Percentiles rank a stretch among this genome's conserved stretches.
Evolutionary conservation across 1,284 basidiomycete genomes (phyloP).

Genomic region (Xerocomus amazonicus): DNA sequence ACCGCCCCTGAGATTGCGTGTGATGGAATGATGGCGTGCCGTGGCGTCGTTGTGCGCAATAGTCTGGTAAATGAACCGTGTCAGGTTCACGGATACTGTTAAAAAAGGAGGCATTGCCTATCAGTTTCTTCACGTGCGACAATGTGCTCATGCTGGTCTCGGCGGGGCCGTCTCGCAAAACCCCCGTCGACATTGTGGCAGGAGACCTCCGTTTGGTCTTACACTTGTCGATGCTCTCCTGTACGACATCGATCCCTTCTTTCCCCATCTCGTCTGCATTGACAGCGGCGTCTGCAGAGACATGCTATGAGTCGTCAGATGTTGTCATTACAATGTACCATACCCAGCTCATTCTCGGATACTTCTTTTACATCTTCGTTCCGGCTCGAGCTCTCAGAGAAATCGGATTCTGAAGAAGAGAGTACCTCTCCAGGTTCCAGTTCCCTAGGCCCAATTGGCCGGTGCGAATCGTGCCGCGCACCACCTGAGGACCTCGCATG

Average conservation of each 20-base stretch:
- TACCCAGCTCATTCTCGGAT: slow-evolving; percentile 13
- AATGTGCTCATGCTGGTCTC: neutral
- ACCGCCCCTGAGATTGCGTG: slow-evolving; percentile 13
- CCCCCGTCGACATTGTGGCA: neutral
- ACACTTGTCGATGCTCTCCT: slow-evolving; percentile 3
- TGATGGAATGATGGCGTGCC: slow-evolving; percentile 35
- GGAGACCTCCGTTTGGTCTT: slow-evolving; percentile 6
- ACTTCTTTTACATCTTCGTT: slow-evolving; percentile 11
- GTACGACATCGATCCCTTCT: neutral
- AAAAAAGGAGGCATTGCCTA: slow-evolving; percentile 19
- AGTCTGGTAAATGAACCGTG: slow-evolving; percentile 23
- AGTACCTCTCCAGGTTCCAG: slow-evolving; percentile 28
- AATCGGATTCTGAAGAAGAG: slow-evolving; percentile 26
- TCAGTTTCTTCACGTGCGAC: slow-evolving; percentile 29
- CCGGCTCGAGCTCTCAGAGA: slow-evolving; percentile 25
- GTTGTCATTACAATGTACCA: neutral
- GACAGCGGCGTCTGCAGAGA: neutral
- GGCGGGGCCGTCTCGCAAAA: neutral
- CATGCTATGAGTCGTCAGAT: neutral
- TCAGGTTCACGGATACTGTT: neutral
- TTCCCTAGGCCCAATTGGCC: slow-evolving; percentile 5
- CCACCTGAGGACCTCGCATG: too few species aligned
- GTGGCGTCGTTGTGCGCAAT: slow-evolving; percentile 28
- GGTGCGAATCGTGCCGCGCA: neutral
- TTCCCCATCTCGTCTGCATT: neutral